Evolutionary conservation across 1,284 basidiomycete species (phyloP).

Genomic region (Boletus semigastroideus): DNA sequence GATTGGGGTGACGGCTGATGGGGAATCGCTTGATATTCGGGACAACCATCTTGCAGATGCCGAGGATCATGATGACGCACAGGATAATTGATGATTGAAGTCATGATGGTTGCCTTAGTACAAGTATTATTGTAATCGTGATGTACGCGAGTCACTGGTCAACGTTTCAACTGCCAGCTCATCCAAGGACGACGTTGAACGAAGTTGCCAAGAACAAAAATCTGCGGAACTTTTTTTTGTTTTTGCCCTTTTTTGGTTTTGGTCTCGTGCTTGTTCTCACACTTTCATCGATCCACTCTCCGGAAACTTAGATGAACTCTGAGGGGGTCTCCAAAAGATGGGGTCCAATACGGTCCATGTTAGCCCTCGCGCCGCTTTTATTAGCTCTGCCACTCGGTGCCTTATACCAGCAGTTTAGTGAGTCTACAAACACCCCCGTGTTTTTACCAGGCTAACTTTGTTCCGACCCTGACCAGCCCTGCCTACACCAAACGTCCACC

Average conservation of each 20-base stretch:
- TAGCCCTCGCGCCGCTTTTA: conserved; percentile 47
- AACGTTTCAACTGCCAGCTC: too few species aligned
- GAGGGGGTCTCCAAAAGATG: conserved; percentile 26
- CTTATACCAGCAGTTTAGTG: conserved; percentile 47
- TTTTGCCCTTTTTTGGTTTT: too few species aligned
- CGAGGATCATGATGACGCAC: too few species aligned
- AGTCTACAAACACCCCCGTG: conserved; percentile 21
- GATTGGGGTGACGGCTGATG: conserved; percentile 19
- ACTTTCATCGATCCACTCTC: not conserved
- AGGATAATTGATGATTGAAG: too few species aligned
- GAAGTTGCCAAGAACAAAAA: too few species aligned
- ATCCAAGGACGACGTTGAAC: too few species aligned
- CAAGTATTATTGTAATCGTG: too few species aligned
- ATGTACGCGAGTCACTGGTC: too few species aligned
- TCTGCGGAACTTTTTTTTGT: too few species aligned
- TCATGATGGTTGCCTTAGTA: too few species aligned
- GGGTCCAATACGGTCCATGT: conserved; percentile 47
- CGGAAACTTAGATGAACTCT: conserved; percentile 9
- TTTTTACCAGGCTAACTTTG: not conserved
- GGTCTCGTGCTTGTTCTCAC: too few species aligned
- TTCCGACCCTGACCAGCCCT: conserved; percentile 31
- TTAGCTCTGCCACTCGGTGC: conserved; percentile 42
- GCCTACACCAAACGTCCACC: conserved; percentile 39
- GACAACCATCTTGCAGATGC: conserved; percentile 36
- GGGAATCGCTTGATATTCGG: conserved; percentile 26